Base-by-base conservation (phyloP, 305 asterid species). In the Fraxinus albicans region DNA sequence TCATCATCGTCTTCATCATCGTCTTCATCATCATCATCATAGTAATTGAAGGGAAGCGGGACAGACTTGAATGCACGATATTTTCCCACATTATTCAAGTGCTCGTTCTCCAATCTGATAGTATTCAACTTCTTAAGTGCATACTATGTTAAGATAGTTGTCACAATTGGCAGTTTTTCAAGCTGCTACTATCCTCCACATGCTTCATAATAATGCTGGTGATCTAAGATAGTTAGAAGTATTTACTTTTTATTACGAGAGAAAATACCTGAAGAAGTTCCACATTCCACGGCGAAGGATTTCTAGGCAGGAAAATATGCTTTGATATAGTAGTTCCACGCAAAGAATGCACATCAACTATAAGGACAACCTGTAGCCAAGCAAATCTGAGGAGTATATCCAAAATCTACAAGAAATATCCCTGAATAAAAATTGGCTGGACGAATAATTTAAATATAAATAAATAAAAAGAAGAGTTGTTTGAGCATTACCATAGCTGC, bases 41-140 rank as follows among this genome's bases (percentile, higher is more conserved):
- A 85, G 89, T 92, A 92, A 76, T 83, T 88, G 84, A 92, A 92
- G 8, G 97, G 98, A 80, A 93, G 97, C 25, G 98, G 98, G 38
- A 92, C 92, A 8, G 98, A 93, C 90, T 90, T 94, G 90, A 94
- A 93, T 79, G 97, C 97, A 21, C 97, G 90, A 79, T 89, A 93
- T 83, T 76, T 93, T 38, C 97, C 96, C 1, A 94, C 96, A 84
- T 94, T 94, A 85, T 91, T 94, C 87, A 94, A 63, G 85, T 92
- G 97, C 84, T 93, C 98, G 72, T 94, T 94, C 91, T 94, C 98
- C 94, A 93, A 88, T 92, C 97, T 94, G 89, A 86, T 33, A 19
- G 15, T 79, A 3, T 12, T 19, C 2, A 33, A 1, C 31, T 70
- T 67, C 7, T 83, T 79, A 6, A 77, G 38, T 44, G 47, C 7